Evolutionary conservation across 257 asterid species (phyloP).

Genomic region (Fraxinus pennsylvanica): DNA sequence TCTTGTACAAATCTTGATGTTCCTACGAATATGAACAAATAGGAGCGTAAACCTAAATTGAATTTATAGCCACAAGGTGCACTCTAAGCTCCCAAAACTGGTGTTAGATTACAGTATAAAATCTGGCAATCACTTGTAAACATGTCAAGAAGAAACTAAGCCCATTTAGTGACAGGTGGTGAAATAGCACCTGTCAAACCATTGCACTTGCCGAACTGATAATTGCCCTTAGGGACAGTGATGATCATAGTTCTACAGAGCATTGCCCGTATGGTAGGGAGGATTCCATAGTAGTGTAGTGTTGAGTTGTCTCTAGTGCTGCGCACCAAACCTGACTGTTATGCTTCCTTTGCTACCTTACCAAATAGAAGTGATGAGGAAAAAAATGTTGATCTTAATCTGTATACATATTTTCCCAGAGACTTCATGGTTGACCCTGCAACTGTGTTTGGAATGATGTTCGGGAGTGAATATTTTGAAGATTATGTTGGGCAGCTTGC

Average conservation of each 20-base stretch:
- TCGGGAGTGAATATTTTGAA: constrained; percentile 71
- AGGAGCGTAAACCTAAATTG: neutral
- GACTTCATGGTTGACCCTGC: constrained; percentile 76
- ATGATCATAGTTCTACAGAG: neutral
- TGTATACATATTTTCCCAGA: constrained; percentile 34
- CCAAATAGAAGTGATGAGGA: neutral
- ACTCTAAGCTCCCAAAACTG: neutral
- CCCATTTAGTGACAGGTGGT: neutral
- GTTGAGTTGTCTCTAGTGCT: neutral
- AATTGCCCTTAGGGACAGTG: neutral
- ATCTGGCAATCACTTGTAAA: neutral
- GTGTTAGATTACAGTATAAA: neutral
- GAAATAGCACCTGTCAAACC: neutral
- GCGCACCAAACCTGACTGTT: neutral
- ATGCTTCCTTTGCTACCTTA: neutral
- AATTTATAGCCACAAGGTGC: neutral
- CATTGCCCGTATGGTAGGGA: neutral
- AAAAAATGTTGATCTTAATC: neutral
- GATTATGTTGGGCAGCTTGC: constrained; percentile 77
- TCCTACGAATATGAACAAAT: neutral
- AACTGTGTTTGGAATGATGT: constrained; percentile 77
- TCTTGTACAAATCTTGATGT: neutral
- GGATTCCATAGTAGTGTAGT: neutral
- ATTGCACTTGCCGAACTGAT: neutral
- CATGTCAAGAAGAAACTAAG: neutral